Conservation (phyloP, 176 grass and related monocot genomes). For the Puya raimondii region DNA sequence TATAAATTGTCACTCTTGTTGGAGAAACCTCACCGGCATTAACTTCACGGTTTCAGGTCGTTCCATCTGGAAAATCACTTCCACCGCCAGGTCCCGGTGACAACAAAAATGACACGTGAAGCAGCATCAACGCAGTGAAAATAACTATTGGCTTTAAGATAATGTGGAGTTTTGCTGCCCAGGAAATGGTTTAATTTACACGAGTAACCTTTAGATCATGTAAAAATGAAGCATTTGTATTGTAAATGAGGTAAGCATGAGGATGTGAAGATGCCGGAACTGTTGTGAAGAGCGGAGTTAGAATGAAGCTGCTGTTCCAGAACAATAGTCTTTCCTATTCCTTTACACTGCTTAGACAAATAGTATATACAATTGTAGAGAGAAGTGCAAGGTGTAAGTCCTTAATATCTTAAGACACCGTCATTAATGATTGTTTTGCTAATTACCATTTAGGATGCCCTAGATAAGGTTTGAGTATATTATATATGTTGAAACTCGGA, state of each 20-base stretch:
- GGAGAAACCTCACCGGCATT: background rate
- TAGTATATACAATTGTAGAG: background rate
- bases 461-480: background rate
- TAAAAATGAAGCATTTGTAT: background rate
- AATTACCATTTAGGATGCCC: background rate
- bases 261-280: background rate
- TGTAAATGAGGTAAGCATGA: background rate
- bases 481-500: too few species aligned
- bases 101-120: background rate
- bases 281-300: background rate
- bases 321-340: background rate
- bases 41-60: conserved; percentile 23
- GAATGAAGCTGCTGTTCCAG: background rate
- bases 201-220: background rate
- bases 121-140: background rate
- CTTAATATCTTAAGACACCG: background rate
- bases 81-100: background rate
- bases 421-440: background rate
- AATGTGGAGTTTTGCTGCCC: background rate
- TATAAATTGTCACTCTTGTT: background rate
- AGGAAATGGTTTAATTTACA: background rate
- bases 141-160: background rate
- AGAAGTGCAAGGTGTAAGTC: background rate
- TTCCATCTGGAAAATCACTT: conserved; percentile 14
- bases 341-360: background rate